Evolutionary conservation across 495 filamentous ascomycete species (phyloP).

Genomic region (Podospora bellae-mahoneyi): DNA sequence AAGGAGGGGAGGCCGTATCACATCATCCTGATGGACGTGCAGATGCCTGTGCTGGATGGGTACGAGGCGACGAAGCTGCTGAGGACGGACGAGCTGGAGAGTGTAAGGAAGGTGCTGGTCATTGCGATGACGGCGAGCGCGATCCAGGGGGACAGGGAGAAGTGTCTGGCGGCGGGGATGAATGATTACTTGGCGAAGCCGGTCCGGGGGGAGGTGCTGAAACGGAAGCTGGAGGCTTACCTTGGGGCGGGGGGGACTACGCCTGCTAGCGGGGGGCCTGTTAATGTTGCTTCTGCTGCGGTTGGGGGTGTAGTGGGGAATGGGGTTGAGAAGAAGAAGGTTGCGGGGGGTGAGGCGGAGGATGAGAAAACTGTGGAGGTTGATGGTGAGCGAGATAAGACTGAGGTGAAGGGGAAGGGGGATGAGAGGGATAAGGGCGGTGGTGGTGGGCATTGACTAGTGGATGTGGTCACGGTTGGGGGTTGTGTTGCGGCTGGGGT

Average conservation of each 20-base stretch:
- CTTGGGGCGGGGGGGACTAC: constrained; percentile 23
- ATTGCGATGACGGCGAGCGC: constrained; percentile 93
- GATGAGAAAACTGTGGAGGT: background rate
- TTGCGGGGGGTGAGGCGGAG: background rate
- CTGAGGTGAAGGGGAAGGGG: too few species aligned
- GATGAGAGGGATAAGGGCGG: too few species aligned
- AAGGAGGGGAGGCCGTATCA: constrained; percentile 67
- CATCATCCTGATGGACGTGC: constrained; percentile 89
- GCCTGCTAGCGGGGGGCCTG: background rate
- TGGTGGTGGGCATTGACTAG: background rate
- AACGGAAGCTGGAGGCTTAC: constrained; percentile 71
- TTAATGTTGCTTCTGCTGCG: background rate
- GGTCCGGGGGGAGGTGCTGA: constrained; percentile 69
- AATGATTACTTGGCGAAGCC: constrained; percentile 95
- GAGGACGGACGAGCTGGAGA: constrained; percentile 66
- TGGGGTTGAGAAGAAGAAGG: background rate
- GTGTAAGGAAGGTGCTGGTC: constrained; percentile 72
- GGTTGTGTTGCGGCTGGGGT: background rate
- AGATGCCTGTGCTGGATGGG: constrained; percentile 93
- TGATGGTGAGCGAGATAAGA: background rate
- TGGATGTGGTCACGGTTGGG: background rate
- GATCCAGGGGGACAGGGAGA: constrained; percentile 87
- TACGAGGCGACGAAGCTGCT: constrained; percentile 85
- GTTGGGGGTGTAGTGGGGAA: background rate
- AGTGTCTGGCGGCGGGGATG: constrained; percentile 89